These are phyloP conservation scores for Erysimum pusillum DNA, from an alignment of 441 rosid species.

Conservation along the genomic window DNA sequence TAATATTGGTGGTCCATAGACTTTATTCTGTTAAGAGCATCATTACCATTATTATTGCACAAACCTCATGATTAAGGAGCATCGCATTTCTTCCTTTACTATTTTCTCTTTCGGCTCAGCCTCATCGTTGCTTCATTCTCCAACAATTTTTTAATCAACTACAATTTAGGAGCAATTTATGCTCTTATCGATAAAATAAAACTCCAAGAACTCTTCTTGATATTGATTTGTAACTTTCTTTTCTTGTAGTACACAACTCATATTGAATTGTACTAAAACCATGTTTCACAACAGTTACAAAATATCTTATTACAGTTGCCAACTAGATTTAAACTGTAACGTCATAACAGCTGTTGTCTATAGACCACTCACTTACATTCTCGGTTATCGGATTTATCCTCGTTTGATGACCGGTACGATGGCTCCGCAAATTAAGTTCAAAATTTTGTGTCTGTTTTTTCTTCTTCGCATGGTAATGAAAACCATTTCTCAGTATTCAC, in stretches of 20 bases:
- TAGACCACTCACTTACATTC: not conserved
- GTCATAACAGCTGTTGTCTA: not conserved
- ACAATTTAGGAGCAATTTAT: not conserved
- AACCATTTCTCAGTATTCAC: not conserved
- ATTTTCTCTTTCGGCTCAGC: constrained; percentile 43
- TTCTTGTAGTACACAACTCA: no score
- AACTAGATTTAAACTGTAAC: not conserved
- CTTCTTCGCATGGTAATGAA: not conserved
- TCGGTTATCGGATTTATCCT: not conserved
- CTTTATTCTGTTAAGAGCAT: constrained; percentile 40
- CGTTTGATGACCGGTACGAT: no score
- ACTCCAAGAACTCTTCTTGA: not conserved
- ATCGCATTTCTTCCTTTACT: constrained; percentile 39
- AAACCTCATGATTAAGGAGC: constrained; percentile 47
- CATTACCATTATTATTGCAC: constrained; percentile 47
- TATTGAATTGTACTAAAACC: not conserved
- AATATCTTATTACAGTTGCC: not conserved
- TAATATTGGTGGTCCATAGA: constrained; percentile 38
- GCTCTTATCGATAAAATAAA: constrained; percentile 21
- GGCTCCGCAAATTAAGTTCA: no score
- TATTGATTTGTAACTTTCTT: not conserved
- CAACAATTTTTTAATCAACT: constrained; percentile 18
- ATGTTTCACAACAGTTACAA: not conserved
- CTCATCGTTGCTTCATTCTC: constrained; percentile 34
- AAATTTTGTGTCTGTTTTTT: not conserved